A percentile compares a stretch with the other conserved stretches of the same genome.
Conservation (phyloP, 1,284 basidiomycete genomes). For the Bondarzewia mesenterica region DNA sequence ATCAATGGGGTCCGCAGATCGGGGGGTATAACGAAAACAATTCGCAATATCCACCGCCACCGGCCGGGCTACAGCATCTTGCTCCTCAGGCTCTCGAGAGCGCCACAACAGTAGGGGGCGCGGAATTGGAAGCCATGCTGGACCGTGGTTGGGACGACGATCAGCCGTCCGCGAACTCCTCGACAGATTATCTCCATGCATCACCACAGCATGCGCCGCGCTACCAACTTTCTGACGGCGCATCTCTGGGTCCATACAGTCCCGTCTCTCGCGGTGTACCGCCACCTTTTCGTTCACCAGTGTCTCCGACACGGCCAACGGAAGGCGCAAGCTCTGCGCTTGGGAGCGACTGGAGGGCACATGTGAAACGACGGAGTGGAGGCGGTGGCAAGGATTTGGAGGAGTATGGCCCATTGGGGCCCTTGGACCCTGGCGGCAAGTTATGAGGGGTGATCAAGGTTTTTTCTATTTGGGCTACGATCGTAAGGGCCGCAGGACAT, state of each 20-base stretch:
- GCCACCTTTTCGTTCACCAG: slow-evolving; percentile 46
- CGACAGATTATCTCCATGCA: slow-evolving; percentile 13
- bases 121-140: slow-evolving; percentile 84
- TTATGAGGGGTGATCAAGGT: slow-evolving; percentile 19
- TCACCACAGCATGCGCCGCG: slow-evolving; percentile 31
- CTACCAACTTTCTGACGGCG: slow-evolving; percentile 54
- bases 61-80: slow-evolving; percentile 54
- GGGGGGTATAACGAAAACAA: slow-evolving; percentile 86
- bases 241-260: slow-evolving; percentile 40
- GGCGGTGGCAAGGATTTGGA: slow-evolving; percentile 33
- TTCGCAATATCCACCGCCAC: slow-evolving; percentile 73
- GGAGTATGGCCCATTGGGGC: slow-evolving; percentile 71
- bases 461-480: neutral
- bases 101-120: slow-evolving; percentile 59
- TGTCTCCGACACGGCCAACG: slow-evolving; percentile 27
- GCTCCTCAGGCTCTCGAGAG: slow-evolving; percentile 27
- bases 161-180: slow-evolving; percentile 23
- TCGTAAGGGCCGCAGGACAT: neutral
- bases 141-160: slow-evolving; percentile 86
- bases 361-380: slow-evolving; percentile 35
- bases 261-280: slow-evolving; percentile 39
- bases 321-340: slow-evolving; percentile 28
- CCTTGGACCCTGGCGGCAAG: slow-evolving; percentile 51
- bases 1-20: slow-evolving; percentile 85
- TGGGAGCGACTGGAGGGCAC: slow-evolving; percentile 30